Base-by-base conservation (phyloP, 768 basidiomycete genomes). In the Galerina sulciceps region DNA sequence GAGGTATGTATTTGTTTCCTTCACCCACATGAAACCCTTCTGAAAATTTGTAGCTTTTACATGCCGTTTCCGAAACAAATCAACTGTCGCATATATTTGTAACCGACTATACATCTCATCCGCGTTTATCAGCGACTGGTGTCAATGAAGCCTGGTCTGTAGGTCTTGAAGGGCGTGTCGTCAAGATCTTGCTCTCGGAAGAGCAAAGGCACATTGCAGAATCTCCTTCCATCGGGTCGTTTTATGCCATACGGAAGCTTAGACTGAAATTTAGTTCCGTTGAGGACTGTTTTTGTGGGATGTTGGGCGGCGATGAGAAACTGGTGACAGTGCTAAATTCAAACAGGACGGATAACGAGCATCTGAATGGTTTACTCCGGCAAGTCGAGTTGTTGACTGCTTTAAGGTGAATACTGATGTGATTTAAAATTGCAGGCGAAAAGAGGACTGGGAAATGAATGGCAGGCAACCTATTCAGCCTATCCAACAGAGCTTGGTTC, bases 31-130 rank as follows among this genome's bases (percentile, higher is more conserved):
- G 34, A 35, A 14, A n/a, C 20, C 11, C 41, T 46, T 17, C 20
- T 31, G 50, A 18, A 56, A 38, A 42, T 10, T 22, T 14, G n/a
- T 50, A 89, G 88, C 68, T 87, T 35, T 70, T 89, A 3, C 76
- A 80, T 58, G 59, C 75, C 17, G 71, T 73, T 11, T 60, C 69
- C 17, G 71, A 75, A 43, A 63, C 73, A 15, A 62, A 68, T 20
- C 48, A 64, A 31, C 73, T 23, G 22, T 70, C 78, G 4, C 76
- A 73, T 48, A 69, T 89, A 38, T 86, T 81, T 59, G 82, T 87
- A 34, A 89, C 88, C 8, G 89, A 91, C 68, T 90, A 89, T 65
- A 87, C 87, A 1, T 67, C 72, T 3, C 79, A 86, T 53, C 63
- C 76, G 3, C 71, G 79, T 50, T 71, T 88, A 36, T 65, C 72